Conservation (phyloP, 208 protist species). For the Leishmania major region DNA sequence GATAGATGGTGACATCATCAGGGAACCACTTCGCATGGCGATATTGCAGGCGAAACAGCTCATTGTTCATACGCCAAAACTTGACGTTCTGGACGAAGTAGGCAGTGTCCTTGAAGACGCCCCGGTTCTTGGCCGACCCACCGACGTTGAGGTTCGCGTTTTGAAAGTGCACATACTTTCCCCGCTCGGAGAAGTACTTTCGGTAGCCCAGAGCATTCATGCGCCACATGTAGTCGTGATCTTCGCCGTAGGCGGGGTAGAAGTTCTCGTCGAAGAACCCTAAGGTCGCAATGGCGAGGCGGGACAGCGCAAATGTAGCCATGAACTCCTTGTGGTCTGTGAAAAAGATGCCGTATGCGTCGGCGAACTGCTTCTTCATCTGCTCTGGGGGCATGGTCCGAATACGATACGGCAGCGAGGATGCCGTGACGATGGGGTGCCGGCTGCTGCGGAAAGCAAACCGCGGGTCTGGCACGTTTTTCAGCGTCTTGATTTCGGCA, state of each 20-base stretch:
- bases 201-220: slow-evolving; percentile 32
- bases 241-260: slow-evolving; percentile 59
- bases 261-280: slow-evolving; percentile 66
- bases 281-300: slow-evolving; percentile 42
- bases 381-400: slow-evolving; percentile 25
- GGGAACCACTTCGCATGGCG: slow-evolving; percentile 26
- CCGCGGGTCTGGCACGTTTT: slow-evolving; percentile 3
- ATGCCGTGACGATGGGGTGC: slow-evolving; percentile 28
- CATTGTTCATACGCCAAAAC: slow-evolving; percentile 33
- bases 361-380: slow-evolving; percentile 20
- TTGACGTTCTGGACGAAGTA: slow-evolving; percentile 3
- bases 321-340: slow-evolving; percentile 13
- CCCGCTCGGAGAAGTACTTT: slow-evolving; percentile 10
- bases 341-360: slow-evolving; percentile 39
- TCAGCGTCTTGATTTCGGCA: slow-evolving; percentile 6
- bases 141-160: slow-evolving; percentile 25
- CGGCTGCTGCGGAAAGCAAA: slow-evolving; percentile 19
- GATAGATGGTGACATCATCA: neutral
- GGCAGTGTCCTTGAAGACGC: slow-evolving; percentile 17
- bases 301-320: slow-evolving; percentile 40
- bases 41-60: slow-evolving; percentile 29
- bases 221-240: slow-evolving; percentile 46
- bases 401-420: slow-evolving; percentile 47
- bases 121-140: neutral
- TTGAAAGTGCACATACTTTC: slow-evolving; percentile 24